Conservation (phyloP, 306 rosid species). For the Lathyrus tuberosus region DNA sequence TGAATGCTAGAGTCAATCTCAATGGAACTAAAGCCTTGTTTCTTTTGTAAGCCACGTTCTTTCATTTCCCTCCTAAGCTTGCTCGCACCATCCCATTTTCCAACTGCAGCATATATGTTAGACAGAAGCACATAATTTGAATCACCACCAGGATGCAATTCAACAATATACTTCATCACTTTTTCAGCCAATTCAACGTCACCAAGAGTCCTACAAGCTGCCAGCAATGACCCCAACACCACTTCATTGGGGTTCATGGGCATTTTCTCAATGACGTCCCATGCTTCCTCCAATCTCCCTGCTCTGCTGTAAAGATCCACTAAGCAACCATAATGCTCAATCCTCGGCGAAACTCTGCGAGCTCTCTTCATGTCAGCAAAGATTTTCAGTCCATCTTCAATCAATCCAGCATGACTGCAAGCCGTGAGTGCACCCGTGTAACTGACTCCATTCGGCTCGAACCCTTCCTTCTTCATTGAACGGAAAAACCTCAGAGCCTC, state of each 20-base stretch:
- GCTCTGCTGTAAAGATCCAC: conserved; percentile 89
- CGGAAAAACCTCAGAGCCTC: conserved; percentile 66
- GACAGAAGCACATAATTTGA: conserved; percentile 86
- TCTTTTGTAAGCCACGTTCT: conserved; percentile 67
- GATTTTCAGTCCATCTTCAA: conserved; percentile 62
- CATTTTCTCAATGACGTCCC: conserved; percentile 65
- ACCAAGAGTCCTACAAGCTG: conserved; percentile 80
- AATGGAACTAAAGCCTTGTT: conserved; percentile 73
- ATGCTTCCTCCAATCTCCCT: conserved; percentile 78
- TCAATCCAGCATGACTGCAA: conserved; percentile 81
- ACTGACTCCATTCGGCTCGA: conserved; percentile 74
- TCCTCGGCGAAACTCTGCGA: conserved; percentile 55
- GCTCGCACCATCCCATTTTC: conserved; percentile 82
- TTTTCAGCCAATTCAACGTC: conserved; percentile 75
- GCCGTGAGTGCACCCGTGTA: conserved; percentile 90
- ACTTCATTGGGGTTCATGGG: conserved; percentile 88
- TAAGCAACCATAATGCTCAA: conserved; percentile 88
- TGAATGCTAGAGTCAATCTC: conserved; percentile 77
- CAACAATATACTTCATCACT: conserved; percentile 56
- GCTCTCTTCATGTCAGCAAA: conserved; percentile 64
- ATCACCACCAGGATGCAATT: conserved; percentile 66
- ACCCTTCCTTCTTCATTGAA: conserved; percentile 70
- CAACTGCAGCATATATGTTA: conserved; percentile 76
- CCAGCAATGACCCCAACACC: conserved; percentile 84
- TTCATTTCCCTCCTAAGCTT: conserved; percentile 74